A percentile compares a stretch with the other conserved stretches of the same genome.
Evolutionary conservation across 768 basidiomycete genomes (phyloP).

Genomic region (Rhodosporidiobolus sp.): DNA sequence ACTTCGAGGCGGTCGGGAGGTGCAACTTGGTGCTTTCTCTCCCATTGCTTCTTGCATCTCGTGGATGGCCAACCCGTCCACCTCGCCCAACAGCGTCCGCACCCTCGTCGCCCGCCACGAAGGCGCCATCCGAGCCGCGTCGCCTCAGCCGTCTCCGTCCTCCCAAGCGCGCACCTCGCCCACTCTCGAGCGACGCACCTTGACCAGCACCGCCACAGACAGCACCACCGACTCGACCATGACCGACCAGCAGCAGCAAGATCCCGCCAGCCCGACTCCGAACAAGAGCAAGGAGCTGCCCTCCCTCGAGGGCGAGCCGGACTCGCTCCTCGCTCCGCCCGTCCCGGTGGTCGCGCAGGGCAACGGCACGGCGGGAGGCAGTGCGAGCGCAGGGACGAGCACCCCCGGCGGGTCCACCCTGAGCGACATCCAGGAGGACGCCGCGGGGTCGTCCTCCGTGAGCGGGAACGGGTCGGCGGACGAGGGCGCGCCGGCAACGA

Average conservation of each 20-base stretch:
- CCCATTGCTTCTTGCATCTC: too few species aligned
- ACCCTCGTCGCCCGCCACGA: background rate
- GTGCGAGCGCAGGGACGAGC: background rate
- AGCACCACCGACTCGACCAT: too few species aligned
- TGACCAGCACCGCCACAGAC: too few species aligned
- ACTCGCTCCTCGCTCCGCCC: constrained; percentile 1
- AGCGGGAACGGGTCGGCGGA: too few species aligned
- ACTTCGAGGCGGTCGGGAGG: too few species aligned
- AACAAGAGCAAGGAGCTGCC: background rate
- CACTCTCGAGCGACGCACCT: background rate
- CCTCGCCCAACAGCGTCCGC: background rate
- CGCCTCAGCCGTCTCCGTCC: background rate
- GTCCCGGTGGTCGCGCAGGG: background rate
- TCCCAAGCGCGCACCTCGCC: background rate
- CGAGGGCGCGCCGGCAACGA: background rate
- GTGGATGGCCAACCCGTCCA: background rate
- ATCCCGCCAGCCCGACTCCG: background rate
- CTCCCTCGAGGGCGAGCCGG: background rate
- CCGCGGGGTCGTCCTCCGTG: background rate
- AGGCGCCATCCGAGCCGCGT: background rate
- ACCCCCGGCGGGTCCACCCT: background rate
- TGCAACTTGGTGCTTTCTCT: too few species aligned
- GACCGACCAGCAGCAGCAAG: background rate
- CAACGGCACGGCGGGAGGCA: background rate
- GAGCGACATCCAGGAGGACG: constrained; percentile 5